Evolutionary conservation across 1,284 basidiomycete genomes (phyloP).

Genomic region (Moesziomyces sp.): DNA sequence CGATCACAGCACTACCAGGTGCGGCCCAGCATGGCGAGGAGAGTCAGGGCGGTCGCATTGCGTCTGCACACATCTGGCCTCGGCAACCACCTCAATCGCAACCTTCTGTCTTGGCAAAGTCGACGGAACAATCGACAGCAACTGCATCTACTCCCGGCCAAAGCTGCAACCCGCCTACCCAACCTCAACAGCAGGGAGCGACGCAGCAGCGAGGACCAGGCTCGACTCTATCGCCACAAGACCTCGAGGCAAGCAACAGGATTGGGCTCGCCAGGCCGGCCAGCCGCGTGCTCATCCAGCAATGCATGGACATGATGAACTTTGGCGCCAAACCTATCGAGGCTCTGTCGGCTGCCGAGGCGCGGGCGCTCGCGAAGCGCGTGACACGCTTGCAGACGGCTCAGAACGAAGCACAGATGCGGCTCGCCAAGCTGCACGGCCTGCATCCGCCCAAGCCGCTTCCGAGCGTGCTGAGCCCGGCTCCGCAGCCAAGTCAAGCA

Average conservation of each 20-base stretch:
- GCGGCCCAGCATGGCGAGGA: too few species aligned
- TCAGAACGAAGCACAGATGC: slow-evolving; percentile 38
- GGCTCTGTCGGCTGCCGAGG: slow-evolving; percentile 7
- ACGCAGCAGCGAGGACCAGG: slow-evolving; percentile 3
- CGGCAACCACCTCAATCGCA: not conserved
- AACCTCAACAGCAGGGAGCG: slow-evolving; percentile 6
- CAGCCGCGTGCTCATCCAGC: slow-evolving; percentile 22
- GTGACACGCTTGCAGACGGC: slow-evolving; percentile 32
- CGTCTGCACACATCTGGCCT: not conserved
- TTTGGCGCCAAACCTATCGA: slow-evolving; percentile 28
- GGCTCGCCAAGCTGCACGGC: slow-evolving; percentile 37
- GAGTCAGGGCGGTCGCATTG: too few species aligned
- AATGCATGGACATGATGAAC: slow-evolving; percentile 50
- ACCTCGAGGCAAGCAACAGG: slow-evolving; percentile 22
- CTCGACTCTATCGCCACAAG: slow-evolving; percentile 8
- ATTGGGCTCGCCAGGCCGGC: slow-evolving; percentile 24
- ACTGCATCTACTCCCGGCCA: not conserved
- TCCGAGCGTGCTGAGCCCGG: not conserved
- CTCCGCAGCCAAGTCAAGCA: not conserved
- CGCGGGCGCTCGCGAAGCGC: slow-evolving; percentile 21
- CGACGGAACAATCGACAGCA: not conserved
- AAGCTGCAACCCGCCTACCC: not conserved
- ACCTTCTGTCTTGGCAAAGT: not conserved
- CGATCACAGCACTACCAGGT: too few species aligned
- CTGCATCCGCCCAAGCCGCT: slow-evolving; percentile 26